Evolutionary conservation across 768 basidiomycete species (phyloP).

Genomic region (Basidioascus undulatus): DNA sequence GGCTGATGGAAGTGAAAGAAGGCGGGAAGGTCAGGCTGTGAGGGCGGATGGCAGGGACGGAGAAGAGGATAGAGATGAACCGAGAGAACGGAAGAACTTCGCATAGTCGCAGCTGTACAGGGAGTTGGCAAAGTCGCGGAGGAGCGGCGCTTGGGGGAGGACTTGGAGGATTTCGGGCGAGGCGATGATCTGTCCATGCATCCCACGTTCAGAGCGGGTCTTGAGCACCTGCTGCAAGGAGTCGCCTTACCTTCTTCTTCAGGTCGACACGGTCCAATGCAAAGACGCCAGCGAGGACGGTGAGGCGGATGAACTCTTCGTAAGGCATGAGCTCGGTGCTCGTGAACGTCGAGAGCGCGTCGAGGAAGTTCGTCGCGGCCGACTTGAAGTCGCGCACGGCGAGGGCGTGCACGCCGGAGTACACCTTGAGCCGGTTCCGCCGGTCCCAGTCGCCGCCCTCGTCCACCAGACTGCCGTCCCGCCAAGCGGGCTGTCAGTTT

Average conservation of each 20-base stretch:
- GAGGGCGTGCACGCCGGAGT: constrained; percentile 59
- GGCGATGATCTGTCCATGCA: constrained; percentile 37
- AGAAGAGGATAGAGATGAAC: constrained; percentile 21
- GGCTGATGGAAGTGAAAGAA: constrained; percentile 24
- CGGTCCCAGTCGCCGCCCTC: constrained; percentile 97
- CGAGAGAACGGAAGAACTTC: constrained; percentile 75
- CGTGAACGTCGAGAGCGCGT: constrained; percentile 82
- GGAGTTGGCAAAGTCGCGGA: constrained; percentile 60
- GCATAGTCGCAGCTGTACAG: constrained; percentile 85
- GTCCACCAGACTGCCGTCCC: constrained; percentile 44
- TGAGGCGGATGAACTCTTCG: constrained; percentile 68
- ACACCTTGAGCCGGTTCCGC: constrained; percentile 87
- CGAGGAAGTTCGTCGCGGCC: constrained; percentile 61
- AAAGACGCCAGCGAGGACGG: constrained; percentile 54
- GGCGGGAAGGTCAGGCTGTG: neutral
- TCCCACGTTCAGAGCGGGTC: neutral
- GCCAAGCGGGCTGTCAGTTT: neutral
- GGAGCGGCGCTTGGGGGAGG: constrained; percentile 53
- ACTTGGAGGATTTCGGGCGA: constrained; percentile 73
- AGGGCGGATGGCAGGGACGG: neutral
- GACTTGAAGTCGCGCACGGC: constrained; percentile 79
- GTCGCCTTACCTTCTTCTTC: constrained; percentile 50
- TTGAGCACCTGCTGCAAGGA: neutral
- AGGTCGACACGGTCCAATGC: constrained; percentile 58
- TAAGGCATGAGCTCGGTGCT: constrained; percentile 71